Conservation (phyloP, 2,329 filamentous ascomycete species). For the Pseudocercospora pini-densiflorae region DNA sequence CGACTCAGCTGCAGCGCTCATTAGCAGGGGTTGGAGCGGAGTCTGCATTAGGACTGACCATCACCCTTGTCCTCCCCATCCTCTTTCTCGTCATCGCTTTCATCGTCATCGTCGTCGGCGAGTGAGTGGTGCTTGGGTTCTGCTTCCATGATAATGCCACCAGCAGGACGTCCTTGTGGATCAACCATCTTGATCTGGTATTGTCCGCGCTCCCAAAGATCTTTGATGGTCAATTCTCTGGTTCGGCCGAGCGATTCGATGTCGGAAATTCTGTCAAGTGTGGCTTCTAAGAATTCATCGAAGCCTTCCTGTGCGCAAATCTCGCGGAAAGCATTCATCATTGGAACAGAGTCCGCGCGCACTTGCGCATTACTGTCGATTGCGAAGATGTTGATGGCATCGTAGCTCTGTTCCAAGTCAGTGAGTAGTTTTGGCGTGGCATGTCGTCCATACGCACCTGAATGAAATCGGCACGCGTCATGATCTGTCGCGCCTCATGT, state of each 20-base stretch:
- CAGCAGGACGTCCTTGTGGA: conserved; percentile 51
- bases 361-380: conserved; percentile 88
- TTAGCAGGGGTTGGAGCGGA: neutral
- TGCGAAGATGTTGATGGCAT: conserved; percentile 92
- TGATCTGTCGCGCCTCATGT: conserved; percentile 84
- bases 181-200: conserved; percentile 67
- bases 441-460: conserved; percentile 17
- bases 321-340: conserved; percentile 88
- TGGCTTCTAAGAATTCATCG: conserved; percentile 78
- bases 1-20: neutral
- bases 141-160: conserved; percentile 54
- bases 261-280: conserved; percentile 81
- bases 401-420: conserved; percentile 67
- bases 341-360: conserved; percentile 90
- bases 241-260: conserved; percentile 94
- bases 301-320: conserved; percentile 81
- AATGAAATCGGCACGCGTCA: conserved; percentile 96
- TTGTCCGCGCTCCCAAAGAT: conserved; percentile 81
- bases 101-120: conserved; percentile 33
- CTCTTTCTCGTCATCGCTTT: conserved; percentile 28
- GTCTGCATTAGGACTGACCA: neutral
- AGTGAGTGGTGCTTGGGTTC: conserved; percentile 22
- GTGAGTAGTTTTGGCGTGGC: neutral
- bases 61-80: neutral
- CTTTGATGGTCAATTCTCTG: conserved; percentile 94